These are phyloP conservation scores for Pistacia integerrima DNA, from an alignment of 345 rosid genomes.

Conservation along the genomic window DNA sequence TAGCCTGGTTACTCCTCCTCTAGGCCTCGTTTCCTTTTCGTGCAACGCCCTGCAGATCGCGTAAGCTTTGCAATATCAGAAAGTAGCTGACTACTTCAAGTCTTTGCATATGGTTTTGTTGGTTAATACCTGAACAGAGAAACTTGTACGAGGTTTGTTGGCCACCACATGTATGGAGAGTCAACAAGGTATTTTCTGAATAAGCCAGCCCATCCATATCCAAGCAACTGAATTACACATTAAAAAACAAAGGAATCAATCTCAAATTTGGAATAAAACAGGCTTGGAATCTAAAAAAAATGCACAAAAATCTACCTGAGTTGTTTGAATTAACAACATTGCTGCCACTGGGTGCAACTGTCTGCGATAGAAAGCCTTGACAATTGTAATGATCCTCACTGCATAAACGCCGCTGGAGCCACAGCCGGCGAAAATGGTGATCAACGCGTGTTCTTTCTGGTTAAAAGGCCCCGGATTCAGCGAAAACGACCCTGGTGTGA, in stretches of 20 bases:
- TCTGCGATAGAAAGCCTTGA: constrained; percentile 16
- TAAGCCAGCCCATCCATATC: constrained; percentile 83
- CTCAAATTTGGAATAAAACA: background rate
- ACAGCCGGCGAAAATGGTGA: constrained; percentile 54
- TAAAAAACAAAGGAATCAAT: background rate
- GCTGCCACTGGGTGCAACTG: constrained; percentile 8
- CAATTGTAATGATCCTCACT: constrained; percentile 38
- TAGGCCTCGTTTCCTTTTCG: constrained; percentile 37
- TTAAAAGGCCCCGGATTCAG: constrained; percentile 67
- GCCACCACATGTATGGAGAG: constrained; percentile 95
- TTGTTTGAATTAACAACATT: constrained; percentile 15
- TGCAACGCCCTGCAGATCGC: constrained; percentile 52
- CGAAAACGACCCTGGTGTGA: constrained; percentile 43
- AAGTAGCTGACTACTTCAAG: background rate
- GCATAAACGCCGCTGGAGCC: constrained; percentile 49
- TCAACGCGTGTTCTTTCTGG: constrained; percentile 55
- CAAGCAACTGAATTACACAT: constrained; percentile 54
- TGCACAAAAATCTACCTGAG: background rate
- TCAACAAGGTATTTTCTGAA: constrained; percentile 69
- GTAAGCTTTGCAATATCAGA: constrained; percentile 16
- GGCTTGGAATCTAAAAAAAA: background rate
- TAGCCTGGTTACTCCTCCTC: constrained; percentile 38
- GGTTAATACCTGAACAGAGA: constrained; percentile 65
- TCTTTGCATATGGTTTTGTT: background rate
- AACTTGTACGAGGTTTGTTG: constrained; percentile 72